Base-by-base conservation (phyloP, 192 early-diverging fungal species). In the Phlyctochytrium arcticum region DNA sequence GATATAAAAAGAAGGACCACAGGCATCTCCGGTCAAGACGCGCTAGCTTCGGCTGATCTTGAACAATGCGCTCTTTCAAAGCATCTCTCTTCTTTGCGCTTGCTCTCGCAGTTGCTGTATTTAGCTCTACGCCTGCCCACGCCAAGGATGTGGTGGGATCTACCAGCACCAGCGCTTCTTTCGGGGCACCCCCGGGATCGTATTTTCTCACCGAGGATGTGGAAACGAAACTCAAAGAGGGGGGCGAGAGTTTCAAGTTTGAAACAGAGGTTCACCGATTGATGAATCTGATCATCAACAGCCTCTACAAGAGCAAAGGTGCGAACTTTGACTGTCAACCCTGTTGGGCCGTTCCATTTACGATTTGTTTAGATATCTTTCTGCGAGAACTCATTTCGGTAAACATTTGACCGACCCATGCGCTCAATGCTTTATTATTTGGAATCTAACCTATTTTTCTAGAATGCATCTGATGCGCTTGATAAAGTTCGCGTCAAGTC, bases 241-340 rank as follows among this genome's bases (percentile, higher is more conserved):
- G 15, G 8, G 69, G 72, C n/a, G 84, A 88, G 69, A 77, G 68
- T 58, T 87, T 85, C 76, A 71, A 85, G 66, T 91, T 90, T 65
- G 82, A 95, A 83, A 88, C 94, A 54, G 93, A 97, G 67, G 91
- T 95, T 12, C 88, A 88, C 37, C 85, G 88, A 63, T 72, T 98
- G 60, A 94, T 98, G 79, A 88, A 92, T 62, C 80, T 99, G 54
- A 92, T 99, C 64, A 94, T 96, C 73, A 93, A 97, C 75, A 92
- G 90, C 24, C 80, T 99, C 21, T 99, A 98, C 85, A 97, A 96
- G 67, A 88, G 70, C 10, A 85, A 85, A 62, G 78, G 76, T 78
- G 31, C 7, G 57, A 12, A 10, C 23, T 4, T 23, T 17, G 21
- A 7, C 60, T 30, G 32, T 23, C 32, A 24, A 31, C 62, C 12